Evolutionary conservation across 148 eudicot genomes (phyloP).

Genomic region (Pouteria glomerata): DNA sequence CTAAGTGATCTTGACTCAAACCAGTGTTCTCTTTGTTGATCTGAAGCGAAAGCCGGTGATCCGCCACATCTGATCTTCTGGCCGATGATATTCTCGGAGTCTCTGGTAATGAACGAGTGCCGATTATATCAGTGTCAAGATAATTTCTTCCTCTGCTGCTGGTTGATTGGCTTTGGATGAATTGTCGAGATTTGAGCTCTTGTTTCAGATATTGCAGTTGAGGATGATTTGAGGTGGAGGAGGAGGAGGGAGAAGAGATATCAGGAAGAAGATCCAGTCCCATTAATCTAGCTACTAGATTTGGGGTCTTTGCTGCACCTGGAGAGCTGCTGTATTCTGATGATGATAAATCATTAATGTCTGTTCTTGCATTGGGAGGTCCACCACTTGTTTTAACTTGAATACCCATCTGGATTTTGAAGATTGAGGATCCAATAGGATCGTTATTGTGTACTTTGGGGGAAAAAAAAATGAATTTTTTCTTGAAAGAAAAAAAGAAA

Average conservation of each 20-base stretch:
- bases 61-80: slow-evolving; percentile 37
- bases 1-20: slow-evolving; percentile 9
- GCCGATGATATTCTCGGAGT: slow-evolving; percentile 38
- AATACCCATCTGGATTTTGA: slow-evolving; percentile 34
- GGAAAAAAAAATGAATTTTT: background rate
- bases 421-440: background rate
- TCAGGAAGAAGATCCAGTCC: slow-evolving; percentile 68
- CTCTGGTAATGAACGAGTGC: slow-evolving; percentile 29
- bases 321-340: slow-evolving; percentile 41
- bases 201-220: background rate
- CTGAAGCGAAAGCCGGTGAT: slow-evolving; percentile 56
- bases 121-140: slow-evolving; percentile 11
- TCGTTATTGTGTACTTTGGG: slow-evolving; percentile 7
- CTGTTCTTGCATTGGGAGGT: slow-evolving; percentile 25
- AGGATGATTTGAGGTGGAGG: slow-evolving; percentile 21
- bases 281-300: slow-evolving; percentile 61
- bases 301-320: slow-evolving; percentile 57
- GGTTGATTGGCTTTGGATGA: background rate
- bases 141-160: background rate
- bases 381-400: slow-evolving; percentile 39
- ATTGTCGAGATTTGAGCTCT: background rate
- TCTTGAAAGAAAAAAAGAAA: no score
- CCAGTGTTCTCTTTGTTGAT: slow-evolving; percentile 49
- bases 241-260: slow-evolving; percentile 22
- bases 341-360: slow-evolving; percentile 29